phyloP scores from a whole-genome alignment of 441 rosid species.

The Erodium chrysanthum region DNA sequence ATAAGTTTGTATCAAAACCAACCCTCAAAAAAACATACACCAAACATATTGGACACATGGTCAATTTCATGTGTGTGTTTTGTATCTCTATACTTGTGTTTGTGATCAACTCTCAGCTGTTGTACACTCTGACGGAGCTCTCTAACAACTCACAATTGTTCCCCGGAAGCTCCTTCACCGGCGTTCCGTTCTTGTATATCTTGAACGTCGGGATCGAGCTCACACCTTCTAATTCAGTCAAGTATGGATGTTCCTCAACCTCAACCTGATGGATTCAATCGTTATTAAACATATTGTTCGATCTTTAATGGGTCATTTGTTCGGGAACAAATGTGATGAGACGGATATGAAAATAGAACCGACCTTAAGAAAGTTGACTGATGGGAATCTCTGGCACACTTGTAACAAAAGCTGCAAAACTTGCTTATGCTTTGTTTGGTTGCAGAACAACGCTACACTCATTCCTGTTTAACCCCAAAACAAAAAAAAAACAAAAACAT shows the following conservation, averaged over 20 bases:
- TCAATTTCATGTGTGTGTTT: too few relatives aligned
- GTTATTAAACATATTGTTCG: too few relatives aligned
- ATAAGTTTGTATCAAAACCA: too few relatives aligned
- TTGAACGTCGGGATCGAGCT: constrained; percentile 35
- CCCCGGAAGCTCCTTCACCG: constrained; percentile 40
- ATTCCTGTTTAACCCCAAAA: constrained; percentile 27
- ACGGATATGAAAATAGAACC: not conserved
- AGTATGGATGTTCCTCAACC: constrained; percentile 33
- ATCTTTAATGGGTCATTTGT: too few relatives aligned
- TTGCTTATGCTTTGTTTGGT: constrained; percentile 30
- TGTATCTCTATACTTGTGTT: too few relatives aligned
- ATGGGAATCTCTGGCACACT: constrained; percentile 46
- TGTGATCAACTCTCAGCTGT: too few relatives aligned
- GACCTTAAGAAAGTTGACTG: constrained; percentile 49
- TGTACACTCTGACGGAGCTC: constrained; percentile 31
- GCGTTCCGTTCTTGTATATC: constrained; percentile 43
- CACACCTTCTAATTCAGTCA: constrained; percentile 38
- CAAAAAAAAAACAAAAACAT: too few relatives aligned
- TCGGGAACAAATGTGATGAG: too few relatives aligned
- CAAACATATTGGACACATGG: too few relatives aligned
- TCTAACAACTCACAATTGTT: too few relatives aligned
- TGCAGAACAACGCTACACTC: constrained; percentile 37
- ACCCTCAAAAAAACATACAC: too few relatives aligned
- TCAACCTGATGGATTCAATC: constrained; percentile 39
- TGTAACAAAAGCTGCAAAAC: constrained; percentile 35